Evolutionary conservation across 2,329 filamentous ascomycete genomes (phyloP).

Genomic region (Sphaerulina populicola): DNA sequence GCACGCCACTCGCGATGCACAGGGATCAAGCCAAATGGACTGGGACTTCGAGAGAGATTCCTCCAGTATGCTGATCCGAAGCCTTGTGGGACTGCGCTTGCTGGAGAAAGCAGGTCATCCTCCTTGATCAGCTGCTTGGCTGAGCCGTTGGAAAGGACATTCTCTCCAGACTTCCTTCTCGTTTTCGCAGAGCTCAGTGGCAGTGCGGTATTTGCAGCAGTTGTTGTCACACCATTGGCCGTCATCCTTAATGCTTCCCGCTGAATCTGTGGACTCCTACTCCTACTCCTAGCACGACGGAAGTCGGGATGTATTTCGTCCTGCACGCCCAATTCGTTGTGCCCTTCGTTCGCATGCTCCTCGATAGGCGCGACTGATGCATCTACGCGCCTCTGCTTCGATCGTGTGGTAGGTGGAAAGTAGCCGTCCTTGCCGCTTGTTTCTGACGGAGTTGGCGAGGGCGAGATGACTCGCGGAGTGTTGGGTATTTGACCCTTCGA

Average conservation of each 20-base stretch:
- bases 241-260: conserved; percentile 19
- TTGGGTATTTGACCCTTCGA: conserved; percentile 56
- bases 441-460: conserved; percentile 67
- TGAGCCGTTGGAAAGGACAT: conserved; percentile 17
- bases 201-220: conserved; percentile 14
- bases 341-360: conserved; percentile 42
- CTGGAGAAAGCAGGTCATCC: conserved; percentile 29
- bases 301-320: conserved; percentile 43
- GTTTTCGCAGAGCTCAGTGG: conserved; percentile 9
- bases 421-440: conserved; percentile 51
- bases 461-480: conserved; percentile 81
- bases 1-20: conserved; percentile 86
- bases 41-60: conserved; percentile 83
- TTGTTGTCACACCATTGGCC: conserved; percentile 22
- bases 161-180: conserved; percentile 31
- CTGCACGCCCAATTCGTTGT: conserved; percentile 12
- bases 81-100: conserved; percentile 39
- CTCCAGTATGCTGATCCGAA: conserved; percentile 71
- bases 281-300: conserved; percentile 58
- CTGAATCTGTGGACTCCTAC: conserved; percentile 55
- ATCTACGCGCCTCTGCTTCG: conserved; percentile 56
- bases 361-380: conserved; percentile 51
- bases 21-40: conserved; percentile 85
- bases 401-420: conserved; percentile 68
- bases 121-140: conserved; percentile 17